These are phyloP conservation scores for Exserohilum rostratum DNA, from an alignment of 2,329 filamentous ascomycete genomes.

Conservation along the genomic window DNA sequence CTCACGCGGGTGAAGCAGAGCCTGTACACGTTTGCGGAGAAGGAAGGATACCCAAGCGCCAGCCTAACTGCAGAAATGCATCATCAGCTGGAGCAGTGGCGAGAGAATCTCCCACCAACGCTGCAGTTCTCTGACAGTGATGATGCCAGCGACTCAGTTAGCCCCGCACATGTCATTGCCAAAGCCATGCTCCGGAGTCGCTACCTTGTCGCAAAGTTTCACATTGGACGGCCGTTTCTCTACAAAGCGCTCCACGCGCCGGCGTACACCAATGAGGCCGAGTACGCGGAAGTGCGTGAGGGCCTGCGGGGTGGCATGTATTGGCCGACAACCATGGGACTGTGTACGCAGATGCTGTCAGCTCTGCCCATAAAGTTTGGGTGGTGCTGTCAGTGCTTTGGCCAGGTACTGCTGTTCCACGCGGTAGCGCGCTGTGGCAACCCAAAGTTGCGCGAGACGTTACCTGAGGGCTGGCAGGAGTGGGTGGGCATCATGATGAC, in stretches of 20 bases:
- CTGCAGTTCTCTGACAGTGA: conserved; percentile 54
- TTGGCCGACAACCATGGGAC: conserved; percentile 46
- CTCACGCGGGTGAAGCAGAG: conserved; percentile 60
- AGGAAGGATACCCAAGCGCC: conserved; percentile 50
- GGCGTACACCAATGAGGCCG: conserved; percentile 34
- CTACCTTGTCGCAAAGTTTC: conserved; percentile 47
- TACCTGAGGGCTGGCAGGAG: conserved; percentile 44
- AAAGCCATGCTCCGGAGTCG: conserved; percentile 48
- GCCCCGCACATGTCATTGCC: conserved; percentile 47
- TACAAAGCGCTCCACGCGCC: conserved; percentile 48
- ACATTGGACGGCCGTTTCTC: conserved; percentile 47
- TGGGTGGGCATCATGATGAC: conserved; percentile 47
- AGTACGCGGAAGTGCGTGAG: conserved; percentile 39
- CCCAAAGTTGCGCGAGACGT: conserved; percentile 34
- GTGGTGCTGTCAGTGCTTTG: conserved; percentile 48
- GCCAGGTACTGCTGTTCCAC: conserved; percentile 45
- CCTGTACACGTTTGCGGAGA: conserved; percentile 57
- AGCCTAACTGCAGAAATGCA: conserved; percentile 59
- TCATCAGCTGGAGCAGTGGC: conserved; percentile 63
- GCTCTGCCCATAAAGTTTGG: conserved; percentile 47
- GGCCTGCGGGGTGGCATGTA: conserved; percentile 44
- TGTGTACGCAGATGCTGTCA: conserved; percentile 46
- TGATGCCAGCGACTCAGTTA: conserved; percentile 33
- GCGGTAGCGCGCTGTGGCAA: conserved; percentile 39
- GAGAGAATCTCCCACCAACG: conserved; percentile 56